Base-by-base conservation (phyloP, 768 basidiomycete genomes). In the Rhizopogon vinicolor region DNA sequence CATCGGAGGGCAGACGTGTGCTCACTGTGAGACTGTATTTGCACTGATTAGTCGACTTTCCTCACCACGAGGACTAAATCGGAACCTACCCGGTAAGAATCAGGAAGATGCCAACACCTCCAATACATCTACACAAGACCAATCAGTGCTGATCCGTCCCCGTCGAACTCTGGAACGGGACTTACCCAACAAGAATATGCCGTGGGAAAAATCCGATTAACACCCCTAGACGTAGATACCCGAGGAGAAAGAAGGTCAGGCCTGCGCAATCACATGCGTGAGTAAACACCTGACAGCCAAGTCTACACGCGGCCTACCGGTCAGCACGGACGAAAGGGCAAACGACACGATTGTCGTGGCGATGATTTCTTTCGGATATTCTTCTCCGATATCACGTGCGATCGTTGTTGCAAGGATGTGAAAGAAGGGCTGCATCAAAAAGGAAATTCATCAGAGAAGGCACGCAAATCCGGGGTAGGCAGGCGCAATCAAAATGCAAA, bases 121-220 rank as follows among this genome's bases (percentile, higher is more conserved):
- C 95, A 41, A 98, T 98, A 63, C 89, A 89, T 13, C 85, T 85
- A 52, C 12, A 22, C 3, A 31, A n/a, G 28, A 5, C 35, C 1
- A 18, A 22, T 44, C 51, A 54, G 45, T 12, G 44, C n/a, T 14
- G 39, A 41, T 13, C 25, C 25, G 25, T 25, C 33, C 51, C 46
- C 44, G 7, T 40, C 12, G 16, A 25, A 41, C 18, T 53, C 29
- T 58, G 31, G 28, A 29, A 33, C 25, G 55, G 44, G 3, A 69
- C 83, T 59, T 63, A 90, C 82, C 95, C 95, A n/a, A 99, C 91
- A 29, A 98, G 81, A 65, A 98, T 97, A 65, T 97, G 94, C 13
- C 96, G 79, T 16, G 96, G 96, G 73, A 98, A 98, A 73, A 98
- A 98, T 1, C 94, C 94, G 37, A 97, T 87, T 8, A 98, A 72